Percentiles rank a stretch among this genome's conserved stretches.
Evolutionary conservation across 306 rosid genomes (phyloP).

Genomic region (Biancaea sappan): DNA sequence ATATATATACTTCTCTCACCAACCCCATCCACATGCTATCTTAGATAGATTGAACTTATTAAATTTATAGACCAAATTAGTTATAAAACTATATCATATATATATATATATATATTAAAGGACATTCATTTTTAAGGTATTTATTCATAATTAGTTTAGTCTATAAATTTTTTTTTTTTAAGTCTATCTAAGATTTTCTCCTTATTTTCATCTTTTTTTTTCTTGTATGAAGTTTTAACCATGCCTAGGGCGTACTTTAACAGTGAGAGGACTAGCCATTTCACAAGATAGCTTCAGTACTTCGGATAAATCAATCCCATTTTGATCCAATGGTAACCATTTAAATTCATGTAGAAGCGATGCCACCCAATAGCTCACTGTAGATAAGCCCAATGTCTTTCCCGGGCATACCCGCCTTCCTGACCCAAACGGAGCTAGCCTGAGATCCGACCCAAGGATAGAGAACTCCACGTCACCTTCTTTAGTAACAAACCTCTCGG

Average conservation of each 20-base stretch:
- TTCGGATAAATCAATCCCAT: conserved; percentile 50
- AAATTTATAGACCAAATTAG: not conserved
- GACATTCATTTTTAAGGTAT: not conserved
- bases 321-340: conserved; percentile 35
- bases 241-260: conserved; percentile 46
- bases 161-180: not conserved
- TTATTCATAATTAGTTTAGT: not conserved
- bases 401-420: conserved; percentile 72
- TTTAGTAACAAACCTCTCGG: conserved; percentile 47
- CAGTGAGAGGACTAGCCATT: conserved; percentile 62
- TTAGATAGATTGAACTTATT: not conserved
- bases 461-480: conserved; percentile 50
- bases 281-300: conserved; percentile 65
- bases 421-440: conserved; percentile 77
- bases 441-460: conserved; percentile 59
- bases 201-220: not conserved
- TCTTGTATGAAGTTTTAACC: too few relatives aligned
- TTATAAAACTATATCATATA: not conserved
- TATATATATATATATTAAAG: not conserved
- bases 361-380: conserved; percentile 63
- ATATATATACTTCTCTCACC: too few relatives aligned
- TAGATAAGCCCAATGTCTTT: conserved; percentile 55
- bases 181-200: not conserved
- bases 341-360: conserved; percentile 58
- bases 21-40: not conserved